Evolutionary conservation across 352 stramenopile species (phyloP).

Genomic region (Phytopythium mirpurense): DNA sequence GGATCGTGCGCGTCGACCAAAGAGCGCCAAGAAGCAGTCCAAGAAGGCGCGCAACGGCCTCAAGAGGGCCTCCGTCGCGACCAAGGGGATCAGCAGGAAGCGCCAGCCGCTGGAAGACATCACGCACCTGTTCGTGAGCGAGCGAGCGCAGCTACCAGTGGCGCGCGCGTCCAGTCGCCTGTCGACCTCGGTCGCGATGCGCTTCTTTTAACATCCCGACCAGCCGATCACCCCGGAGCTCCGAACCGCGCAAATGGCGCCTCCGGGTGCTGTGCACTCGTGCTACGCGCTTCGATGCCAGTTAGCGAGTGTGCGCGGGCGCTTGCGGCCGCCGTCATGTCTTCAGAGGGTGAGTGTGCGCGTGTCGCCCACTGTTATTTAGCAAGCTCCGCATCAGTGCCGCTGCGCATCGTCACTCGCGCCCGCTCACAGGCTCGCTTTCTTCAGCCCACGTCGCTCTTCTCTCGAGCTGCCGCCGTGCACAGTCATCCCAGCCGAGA

Average conservation of each 20-base stretch:
- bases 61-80: slow-evolving; percentile 11
- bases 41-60: slow-evolving; percentile 13
- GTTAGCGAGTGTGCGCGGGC: not conserved
- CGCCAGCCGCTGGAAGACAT: slow-evolving; percentile 58
- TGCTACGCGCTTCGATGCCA: not conserved
- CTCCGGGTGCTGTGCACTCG: not conserved
- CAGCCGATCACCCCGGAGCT: not conserved
- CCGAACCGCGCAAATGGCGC: not conserved
- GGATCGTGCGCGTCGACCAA: slow-evolving; percentile 10
- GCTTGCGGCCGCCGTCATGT: not conserved
- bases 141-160: slow-evolving; percentile 10
- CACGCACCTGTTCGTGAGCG: slow-evolving; percentile 56
- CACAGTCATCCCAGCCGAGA: not conserved
- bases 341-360: not conserved
- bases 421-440: not conserved
- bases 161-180: slow-evolving; percentile 9
- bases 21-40: slow-evolving; percentile 17
- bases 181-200: slow-evolving; percentile 40
- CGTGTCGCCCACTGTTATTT: not conserved
- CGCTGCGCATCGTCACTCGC: not conserved
- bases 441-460: not conserved
- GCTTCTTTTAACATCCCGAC: slow-evolving; percentile 32
- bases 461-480: not conserved
- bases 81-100: slow-evolving; percentile 24
- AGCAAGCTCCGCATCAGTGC: not conserved